Base-by-base conservation (phyloP, 108 stramenopile genomes). In the Seminavis robusta region DNA sequence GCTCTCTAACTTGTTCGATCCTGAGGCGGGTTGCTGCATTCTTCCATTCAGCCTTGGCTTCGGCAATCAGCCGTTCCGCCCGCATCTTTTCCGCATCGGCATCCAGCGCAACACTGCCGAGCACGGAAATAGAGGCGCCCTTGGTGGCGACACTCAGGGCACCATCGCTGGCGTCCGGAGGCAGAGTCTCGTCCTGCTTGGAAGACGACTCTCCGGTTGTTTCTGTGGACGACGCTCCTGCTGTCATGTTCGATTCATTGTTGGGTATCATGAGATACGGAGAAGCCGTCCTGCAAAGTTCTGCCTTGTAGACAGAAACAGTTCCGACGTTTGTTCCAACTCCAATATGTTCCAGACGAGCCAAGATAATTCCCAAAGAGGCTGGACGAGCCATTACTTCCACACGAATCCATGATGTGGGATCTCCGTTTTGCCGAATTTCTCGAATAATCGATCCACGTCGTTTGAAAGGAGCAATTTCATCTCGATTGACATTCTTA, bases 1-100 rank as follows among this genome's bases (percentile, higher is more conserved):
- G 76, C 41, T 81, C 82, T 47, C 69, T 53, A 25, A 88, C 74
- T 63, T 81, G 67, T 39, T 61, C 59, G 10, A 86, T 69, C 23
- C 77, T 55, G 28, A 86, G 45, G 1, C 59, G 49, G 25, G 60
- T 70, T 9, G 74, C 69, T 11, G 74, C 74, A 48, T 69, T 66
- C 42, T 56, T 65, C 74, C 74, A 76, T 48, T 76, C 74, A 4
- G 37, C 41, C 33, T 52, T 17, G 27, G 64, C 69, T 0, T 40
- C 50, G 23, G 54, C 53, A 11, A 66, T 47, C 4, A 21, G 17
- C 8, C 33, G 45, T 31, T 50, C 29, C 3, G 17, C 31, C 4
- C 11, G 31, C 3, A 39, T 59, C 26, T 31, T 16, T 30, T 52
- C 37, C 20, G 38, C 47, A 23, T 17, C 65, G 15, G 47, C 1